Conservation (phyloP, 768 basidiomycete genomes). For the Cubamyces sp. region DNA sequence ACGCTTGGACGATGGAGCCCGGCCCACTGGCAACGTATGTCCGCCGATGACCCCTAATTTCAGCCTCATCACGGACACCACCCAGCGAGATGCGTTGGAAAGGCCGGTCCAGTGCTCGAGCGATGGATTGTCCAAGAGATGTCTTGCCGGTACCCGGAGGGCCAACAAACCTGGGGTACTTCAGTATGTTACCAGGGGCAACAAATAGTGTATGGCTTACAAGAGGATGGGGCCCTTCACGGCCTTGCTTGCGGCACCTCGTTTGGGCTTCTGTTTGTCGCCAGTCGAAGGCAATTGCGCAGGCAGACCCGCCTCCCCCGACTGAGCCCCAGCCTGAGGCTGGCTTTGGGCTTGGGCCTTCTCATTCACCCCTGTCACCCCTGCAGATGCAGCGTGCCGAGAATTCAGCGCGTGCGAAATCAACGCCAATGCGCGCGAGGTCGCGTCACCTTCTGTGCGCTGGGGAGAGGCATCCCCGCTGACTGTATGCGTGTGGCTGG, state of each 20-base stretch:
- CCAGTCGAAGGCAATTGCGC: not conserved
- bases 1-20: constrained; percentile 82
- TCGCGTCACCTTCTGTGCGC: constrained; percentile 23
- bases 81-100: constrained; percentile 94
- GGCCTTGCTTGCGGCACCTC: constrained; percentile 17
- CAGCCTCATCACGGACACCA: constrained; percentile 92
- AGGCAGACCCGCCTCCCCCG: not conserved
- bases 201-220: constrained; percentile 37
- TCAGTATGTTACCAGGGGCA: not conserved
- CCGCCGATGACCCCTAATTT: constrained; percentile 75
- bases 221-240: constrained; percentile 77
- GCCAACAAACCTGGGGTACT: constrained; percentile 68
- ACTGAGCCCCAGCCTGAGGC: not conserved
- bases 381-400: constrained; percentile 17
- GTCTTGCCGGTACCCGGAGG: constrained; percentile 94
- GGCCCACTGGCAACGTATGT: constrained; percentile 94
- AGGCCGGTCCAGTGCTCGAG: constrained; percentile 78
- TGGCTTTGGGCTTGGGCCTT: not conserved
- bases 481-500: constrained; percentile 18
- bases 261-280: not conserved
- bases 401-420: constrained; percentile 22
- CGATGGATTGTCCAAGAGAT: constrained; percentile 87
- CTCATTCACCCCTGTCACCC: constrained; percentile 2
- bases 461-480: constrained; percentile 11
- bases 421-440: constrained; percentile 23